Conservation (phyloP, 495 filamentous ascomycete species). For the Penicillium steckii region DNA sequence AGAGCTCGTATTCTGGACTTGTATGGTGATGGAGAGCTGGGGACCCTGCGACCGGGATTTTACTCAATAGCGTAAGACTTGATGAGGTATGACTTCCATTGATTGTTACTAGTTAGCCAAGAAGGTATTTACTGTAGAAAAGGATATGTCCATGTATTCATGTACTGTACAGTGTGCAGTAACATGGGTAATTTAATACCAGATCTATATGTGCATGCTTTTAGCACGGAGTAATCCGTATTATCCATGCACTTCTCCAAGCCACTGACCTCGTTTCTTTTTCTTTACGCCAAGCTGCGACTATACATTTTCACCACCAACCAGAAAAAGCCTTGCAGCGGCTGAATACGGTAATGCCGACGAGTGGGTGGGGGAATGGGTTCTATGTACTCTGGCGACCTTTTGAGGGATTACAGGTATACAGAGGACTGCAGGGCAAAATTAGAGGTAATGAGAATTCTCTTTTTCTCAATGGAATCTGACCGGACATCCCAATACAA, state of each 20-base stretch:
- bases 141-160: background rate
- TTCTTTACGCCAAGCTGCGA: background rate
- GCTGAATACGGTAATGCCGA: constrained; percentile 16
- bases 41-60: background rate
- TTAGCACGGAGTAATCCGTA: background rate
- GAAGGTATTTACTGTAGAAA: too few relatives aligned
- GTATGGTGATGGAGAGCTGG: background rate
- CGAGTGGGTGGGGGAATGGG: constrained; percentile 11
- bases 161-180: too few relatives aligned
- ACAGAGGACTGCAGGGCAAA: too few relatives aligned
- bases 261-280: background rate
- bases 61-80: too few relatives aligned
- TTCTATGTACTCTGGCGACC: too few relatives aligned
- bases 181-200: background rate
- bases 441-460: too few relatives aligned
- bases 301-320: background rate
- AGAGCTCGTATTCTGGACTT: background rate
- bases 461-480: too few relatives aligned
- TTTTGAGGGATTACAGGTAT: too few relatives aligned
- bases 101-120: too few relatives aligned
- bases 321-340: background rate
- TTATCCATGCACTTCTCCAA: background rate
- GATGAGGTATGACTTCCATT: too few relatives aligned
- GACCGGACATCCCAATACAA: too few relatives aligned
- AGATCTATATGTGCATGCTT: background rate